Evolutionary conservation across 768 basidiomycete genomes (phyloP).

Genomic region (Cystobasidium ongulense): DNA sequence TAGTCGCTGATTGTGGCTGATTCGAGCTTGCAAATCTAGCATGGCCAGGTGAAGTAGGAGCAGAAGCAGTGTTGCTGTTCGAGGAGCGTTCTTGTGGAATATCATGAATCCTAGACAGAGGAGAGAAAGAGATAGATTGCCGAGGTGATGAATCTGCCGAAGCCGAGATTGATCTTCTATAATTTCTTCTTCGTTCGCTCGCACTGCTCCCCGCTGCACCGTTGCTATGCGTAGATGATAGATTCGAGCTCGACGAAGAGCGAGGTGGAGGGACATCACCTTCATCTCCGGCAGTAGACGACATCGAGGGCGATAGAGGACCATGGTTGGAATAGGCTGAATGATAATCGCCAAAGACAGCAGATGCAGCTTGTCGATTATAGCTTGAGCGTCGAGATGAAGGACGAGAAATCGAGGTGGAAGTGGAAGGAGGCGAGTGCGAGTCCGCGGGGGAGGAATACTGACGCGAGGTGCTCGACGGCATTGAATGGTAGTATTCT

Average conservation of each 20-base stretch:
- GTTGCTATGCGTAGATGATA: not conserved
- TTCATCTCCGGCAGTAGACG: not conserved
- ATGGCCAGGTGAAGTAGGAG: not conserved
- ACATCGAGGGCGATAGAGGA: not conserved
- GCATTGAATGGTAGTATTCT: not conserved
- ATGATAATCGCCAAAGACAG: not conserved
- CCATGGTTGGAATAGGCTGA: not conserved
- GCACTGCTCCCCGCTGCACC: not conserved
- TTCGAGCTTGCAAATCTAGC: not conserved
- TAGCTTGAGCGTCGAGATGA: not conserved
- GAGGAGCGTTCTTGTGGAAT: too few relatives aligned
- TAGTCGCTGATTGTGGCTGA: not conserved
- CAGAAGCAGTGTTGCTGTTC: not conserved
- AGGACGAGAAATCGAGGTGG: not conserved
- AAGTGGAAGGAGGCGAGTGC: not conserved
- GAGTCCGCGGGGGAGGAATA: not conserved
- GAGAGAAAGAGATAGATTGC: not conserved
- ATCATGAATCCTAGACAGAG: not conserved
- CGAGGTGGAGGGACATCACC: slow-evolving; percentile 26
- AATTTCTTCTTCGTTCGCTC: not conserved
- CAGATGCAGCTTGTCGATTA: not conserved
- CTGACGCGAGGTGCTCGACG: not conserved
- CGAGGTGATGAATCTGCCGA: slow-evolving; percentile 2
- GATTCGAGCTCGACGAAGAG: not conserved
- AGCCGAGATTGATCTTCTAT: slow-evolving; percentile 3